phyloP scores from a whole-genome alignment of 2,329 filamentous ascomycete species.

The Didymella segeticola region DNA sequence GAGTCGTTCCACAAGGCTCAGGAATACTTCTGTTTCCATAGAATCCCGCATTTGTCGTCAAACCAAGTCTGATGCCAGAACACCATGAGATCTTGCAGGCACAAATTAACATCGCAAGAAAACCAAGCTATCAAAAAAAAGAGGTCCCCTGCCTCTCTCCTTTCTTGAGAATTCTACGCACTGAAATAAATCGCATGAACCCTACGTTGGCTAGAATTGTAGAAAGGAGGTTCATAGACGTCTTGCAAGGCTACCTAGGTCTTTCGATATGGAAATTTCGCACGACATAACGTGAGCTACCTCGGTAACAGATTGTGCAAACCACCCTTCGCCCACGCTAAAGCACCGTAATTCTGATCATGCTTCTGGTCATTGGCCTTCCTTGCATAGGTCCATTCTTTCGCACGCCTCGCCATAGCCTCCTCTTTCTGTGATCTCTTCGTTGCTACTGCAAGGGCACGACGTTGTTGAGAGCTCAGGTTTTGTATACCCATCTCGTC shows the following conservation, averaged over 20 bases:
- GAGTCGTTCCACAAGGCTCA: too few species aligned
- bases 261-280: too few species aligned
- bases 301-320: conserved; percentile 7
- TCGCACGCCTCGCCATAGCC: conserved; percentile 18
- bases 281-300: neutral
- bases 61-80: too few species aligned
- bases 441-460: conserved; percentile 25
- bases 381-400: conserved; percentile 25
- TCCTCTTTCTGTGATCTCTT: conserved; percentile 31
- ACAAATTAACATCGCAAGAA: too few species aligned
- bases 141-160: neutral
- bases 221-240: too few species aligned
- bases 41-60: too few species aligned
- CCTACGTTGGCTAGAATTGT: too few species aligned
- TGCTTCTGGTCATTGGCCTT: conserved; percentile 27
- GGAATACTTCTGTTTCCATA: too few species aligned
- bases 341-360: conserved; percentile 13
- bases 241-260: too few species aligned
- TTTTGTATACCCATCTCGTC: conserved; percentile 26
- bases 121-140: too few species aligned
- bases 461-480: conserved; percentile 23
- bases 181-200: too few species aligned
- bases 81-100: too few species aligned
- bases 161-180: conserved; percentile 39
- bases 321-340: conserved; percentile 13